Base-by-base conservation (phyloP, 441 rosid species). In the Aleurites moluccanus region DNA sequence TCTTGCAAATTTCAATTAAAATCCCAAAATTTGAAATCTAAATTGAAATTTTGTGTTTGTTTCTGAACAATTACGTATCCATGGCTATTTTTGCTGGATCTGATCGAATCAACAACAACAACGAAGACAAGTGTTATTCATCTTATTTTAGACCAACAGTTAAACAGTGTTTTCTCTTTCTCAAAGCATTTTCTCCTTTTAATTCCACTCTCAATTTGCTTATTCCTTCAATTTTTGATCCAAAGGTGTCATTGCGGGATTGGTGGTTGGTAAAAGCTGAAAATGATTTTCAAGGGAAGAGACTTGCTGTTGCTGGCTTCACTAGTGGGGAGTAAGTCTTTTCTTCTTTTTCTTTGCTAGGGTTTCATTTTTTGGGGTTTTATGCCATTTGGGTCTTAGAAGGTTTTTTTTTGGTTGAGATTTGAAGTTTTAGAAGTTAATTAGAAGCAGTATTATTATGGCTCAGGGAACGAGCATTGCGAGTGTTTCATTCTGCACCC, bases 181-280 rank as follows among this genome's bases (percentile, higher is more conserved):
- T 21, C 30, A 20, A n/a, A 1, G 15, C 27, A 3, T 18, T 28
- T 68, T 28, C 59, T 68, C 44, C 59, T 28, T 33, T 4, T 13
- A 52, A 14, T 70, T 70, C 25, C 30, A 8, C 28, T 30, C 2
- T 49, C 11, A 2, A 69, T 70, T 55, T 20, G 28, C 67, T 38
- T 13, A 62, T 6, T 49, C 15, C 35, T 28, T 27, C 10, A 1
- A 0, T 28, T 61, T 30, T 73, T 11, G 11, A 2, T 10, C 28
- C 56, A n/a, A 38, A 94, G 99, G 94, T 92, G 47, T 57, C 83
- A 10, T 78, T 95, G 73, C 75, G 74, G 27, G 89, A 90, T 64
- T 95, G 99, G 99, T 95, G 99, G 99, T 55, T 95, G 79, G 72
- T 84, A 7, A 86, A 81, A 81, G 81, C 96, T n/a, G 78, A 85